Evolutionary conservation across 164 flowering plant species (phyloP).

Genomic region (Aristolochia californica): DNA sequence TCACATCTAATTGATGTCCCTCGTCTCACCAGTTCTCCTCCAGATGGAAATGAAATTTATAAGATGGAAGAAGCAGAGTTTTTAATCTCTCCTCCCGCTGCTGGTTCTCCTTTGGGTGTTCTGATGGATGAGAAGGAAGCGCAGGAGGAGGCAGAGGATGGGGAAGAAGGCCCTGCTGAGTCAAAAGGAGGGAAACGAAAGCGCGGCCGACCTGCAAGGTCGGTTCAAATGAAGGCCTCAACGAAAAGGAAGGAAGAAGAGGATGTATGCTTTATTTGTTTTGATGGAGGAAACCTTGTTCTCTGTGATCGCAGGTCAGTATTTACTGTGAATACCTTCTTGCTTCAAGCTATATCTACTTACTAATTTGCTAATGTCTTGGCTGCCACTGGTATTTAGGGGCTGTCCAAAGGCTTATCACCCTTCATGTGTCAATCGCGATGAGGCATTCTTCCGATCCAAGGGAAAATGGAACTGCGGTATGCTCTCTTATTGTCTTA

Average conservation of each 20-base stretch:
- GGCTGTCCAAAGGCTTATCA: slow-evolving; percentile 97
- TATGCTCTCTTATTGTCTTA: slow-evolving; percentile 19
- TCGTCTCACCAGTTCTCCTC: too few relatives aligned
- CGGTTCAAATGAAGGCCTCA: slow-evolving; percentile 15
- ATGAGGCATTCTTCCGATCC: slow-evolving; percentile 75
- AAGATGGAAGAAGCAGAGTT: background rate
- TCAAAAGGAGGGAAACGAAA: slow-evolving; percentile 32
- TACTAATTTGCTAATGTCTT: background rate
- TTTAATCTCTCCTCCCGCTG: background rate
- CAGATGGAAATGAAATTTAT: background rate
- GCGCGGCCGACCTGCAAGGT: slow-evolving; percentile 61
- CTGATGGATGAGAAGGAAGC: background rate
- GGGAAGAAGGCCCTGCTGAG: background rate
- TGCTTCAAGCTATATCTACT: background rate
- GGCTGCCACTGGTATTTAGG: slow-evolving; percentile 24
- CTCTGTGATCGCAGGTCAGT: slow-evolving; percentile 86
- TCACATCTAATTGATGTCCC: too few relatives aligned
- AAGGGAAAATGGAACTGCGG: slow-evolving; percentile 98
- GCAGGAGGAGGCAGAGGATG: background rate
- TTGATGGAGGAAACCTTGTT: slow-evolving; percentile 93
- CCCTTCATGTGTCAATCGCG: slow-evolving; percentile 79
- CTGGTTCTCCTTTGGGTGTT: background rate
- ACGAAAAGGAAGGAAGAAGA: slow-evolving; percentile 46
- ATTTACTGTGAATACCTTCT: background rate
- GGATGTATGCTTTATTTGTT: slow-evolving; percentile 89